A percentile compares a stretch with the other conserved stretches of the same genome.
Conservation (phyloP, 78 protist genomes). For the Andalucia godoyi region DNA sequence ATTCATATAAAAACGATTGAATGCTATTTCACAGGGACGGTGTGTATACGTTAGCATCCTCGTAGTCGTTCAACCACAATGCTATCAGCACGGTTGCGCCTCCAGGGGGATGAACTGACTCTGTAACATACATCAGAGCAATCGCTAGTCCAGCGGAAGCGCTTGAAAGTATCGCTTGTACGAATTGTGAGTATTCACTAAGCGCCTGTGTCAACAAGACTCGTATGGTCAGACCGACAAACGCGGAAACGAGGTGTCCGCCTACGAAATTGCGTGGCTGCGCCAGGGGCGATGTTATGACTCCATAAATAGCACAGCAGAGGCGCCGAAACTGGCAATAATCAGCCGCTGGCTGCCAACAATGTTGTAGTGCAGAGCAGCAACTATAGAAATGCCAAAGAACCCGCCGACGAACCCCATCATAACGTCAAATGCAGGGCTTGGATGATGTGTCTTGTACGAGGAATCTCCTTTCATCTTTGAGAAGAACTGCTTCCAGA, state of each 20-base stretch:
- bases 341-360: no score
- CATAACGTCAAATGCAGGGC: no score
- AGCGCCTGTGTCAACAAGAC: neutral
- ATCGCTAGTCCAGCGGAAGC: conserved; percentile 21
- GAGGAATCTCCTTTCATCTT: no score
- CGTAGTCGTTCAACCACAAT: no score
- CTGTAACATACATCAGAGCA: conserved; percentile 26
- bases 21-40: no score
- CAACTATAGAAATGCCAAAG: no score
- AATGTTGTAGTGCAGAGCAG: no score
- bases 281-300: conserved; percentile 26
- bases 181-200: neutral
- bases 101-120: conserved; percentile 50
- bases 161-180: conserved; percentile 5
- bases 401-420: no score
- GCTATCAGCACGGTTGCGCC: conserved; percentile 42
- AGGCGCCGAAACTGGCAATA: conserved; percentile 47
- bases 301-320: conserved; percentile 49
- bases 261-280: conserved; percentile 45
- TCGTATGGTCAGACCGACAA: conserved; percentile 22
- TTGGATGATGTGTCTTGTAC: no score
- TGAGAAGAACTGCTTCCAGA: no score
- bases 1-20: no score
- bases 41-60: no score
- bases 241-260: conserved; percentile 34